Conservation (phyloP, 1,284 basidiomycete genomes). For the Cryptococcus sp. region DNA sequence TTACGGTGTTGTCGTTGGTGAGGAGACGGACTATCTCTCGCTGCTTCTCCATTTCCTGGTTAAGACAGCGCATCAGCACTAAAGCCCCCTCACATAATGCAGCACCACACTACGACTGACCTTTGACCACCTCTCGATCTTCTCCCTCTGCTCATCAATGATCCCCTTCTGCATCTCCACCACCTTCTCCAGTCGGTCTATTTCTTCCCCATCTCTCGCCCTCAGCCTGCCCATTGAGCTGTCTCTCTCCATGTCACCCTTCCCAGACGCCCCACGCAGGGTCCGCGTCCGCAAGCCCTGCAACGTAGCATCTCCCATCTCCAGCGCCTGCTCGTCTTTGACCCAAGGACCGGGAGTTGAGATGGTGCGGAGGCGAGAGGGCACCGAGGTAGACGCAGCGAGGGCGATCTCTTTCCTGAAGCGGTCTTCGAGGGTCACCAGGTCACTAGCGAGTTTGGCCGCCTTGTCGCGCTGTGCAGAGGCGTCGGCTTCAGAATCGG, state of each 20-base stretch:
- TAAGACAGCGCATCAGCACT: not conserved
- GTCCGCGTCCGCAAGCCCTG: slow-evolving; percentile 3
- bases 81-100: not conserved
- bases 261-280: slow-evolving; percentile 6
- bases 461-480: slow-evolving; percentile 4
- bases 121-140: slow-evolving; percentile 45
- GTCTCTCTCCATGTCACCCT: slow-evolving; percentile 4
- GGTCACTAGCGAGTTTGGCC: slow-evolving; percentile 4
- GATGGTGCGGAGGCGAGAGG: slow-evolving; percentile 9
- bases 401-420: slow-evolving; percentile 2
- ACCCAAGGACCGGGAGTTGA: slow-evolving; percentile 15
- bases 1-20: slow-evolving; percentile 20
- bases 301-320: slow-evolving; percentile 2
- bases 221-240: slow-evolving; percentile 4
- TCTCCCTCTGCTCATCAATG: slow-evolving; percentile 44
- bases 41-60: slow-evolving; percentile 43
- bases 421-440: slow-evolving; percentile 3
- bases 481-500: slow-evolving; percentile 2
- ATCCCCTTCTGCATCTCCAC: slow-evolving; percentile 42
- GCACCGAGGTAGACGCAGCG: slow-evolving; percentile 7
- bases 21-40: slow-evolving; percentile 41
- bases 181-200: slow-evolving; percentile 44
- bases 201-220: slow-evolving; percentile 30
- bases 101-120: slow-evolving; percentile 21
- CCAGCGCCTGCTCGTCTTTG: not conserved